These are phyloP conservation scores for Cantharellus anzutake DNA, from an alignment of 768 basidiomycete genomes.

Conservation along the genomic window DNA sequence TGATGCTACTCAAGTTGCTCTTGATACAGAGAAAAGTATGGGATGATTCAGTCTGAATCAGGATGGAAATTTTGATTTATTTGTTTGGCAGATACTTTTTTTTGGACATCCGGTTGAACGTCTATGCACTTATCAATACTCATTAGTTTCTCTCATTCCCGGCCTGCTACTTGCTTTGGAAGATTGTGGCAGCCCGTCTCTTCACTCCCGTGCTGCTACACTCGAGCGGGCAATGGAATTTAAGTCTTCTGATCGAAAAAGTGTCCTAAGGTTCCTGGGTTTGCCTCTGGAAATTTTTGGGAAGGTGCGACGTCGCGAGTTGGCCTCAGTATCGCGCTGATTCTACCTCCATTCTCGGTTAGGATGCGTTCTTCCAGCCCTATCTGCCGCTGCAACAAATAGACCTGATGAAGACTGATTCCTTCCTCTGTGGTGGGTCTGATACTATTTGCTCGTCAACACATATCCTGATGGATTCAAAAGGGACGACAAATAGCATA, in stretches of 20 bases:
- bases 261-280: conserved; percentile 81
- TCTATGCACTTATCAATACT: conserved; percentile 94
- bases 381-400: conserved; percentile 92
- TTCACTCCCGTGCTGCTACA: conserved; percentile 40
- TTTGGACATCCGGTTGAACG: conserved; percentile 92
- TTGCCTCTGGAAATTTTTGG: conserved; percentile 91
- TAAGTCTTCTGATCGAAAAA: conserved; percentile 74
- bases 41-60: background rate
- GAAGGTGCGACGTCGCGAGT: conserved; percentile 31
- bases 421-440: conserved; percentile 59
- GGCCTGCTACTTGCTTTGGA: conserved; percentile 76
- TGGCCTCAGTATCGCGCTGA: background rate
- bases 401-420: conserved; percentile 61
- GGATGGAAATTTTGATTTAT: background rate
- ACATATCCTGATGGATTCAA: conserved; percentile 3
- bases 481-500: conserved; percentile 79
- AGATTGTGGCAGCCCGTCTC: conserved; percentile 77
- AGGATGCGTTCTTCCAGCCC: conserved; percentile 95
- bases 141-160: conserved; percentile 81
- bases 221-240: conserved; percentile 60
- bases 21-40: conserved; percentile 82
- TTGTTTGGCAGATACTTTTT: conserved; percentile 62
- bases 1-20: conserved; percentile 85
- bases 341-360: background rate
- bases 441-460: background rate